Conservation (phyloP, 2,329 filamentous ascomycete species). For the Penicillium sp. region DNA sequence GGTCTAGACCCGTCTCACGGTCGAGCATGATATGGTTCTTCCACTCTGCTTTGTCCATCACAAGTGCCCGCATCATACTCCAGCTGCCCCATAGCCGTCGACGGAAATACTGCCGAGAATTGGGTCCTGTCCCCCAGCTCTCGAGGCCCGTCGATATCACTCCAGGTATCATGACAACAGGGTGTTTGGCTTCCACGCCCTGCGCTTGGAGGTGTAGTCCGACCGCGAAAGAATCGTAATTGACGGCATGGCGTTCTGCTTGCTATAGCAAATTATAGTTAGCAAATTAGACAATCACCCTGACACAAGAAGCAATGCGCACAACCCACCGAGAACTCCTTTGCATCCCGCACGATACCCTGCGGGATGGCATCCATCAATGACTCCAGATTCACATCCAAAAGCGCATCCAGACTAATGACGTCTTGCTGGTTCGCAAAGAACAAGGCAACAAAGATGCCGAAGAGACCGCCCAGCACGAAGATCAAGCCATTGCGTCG, state of each 20-base stretch:
- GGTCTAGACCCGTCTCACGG: constrained; percentile 82
- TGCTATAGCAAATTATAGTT: constrained; percentile 44
- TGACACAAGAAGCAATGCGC: constrained; percentile 1
- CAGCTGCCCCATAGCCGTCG: constrained; percentile 96
- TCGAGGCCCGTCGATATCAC: constrained; percentile 97
- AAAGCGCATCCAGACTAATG: constrained; percentile 70
- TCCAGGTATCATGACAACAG: constrained; percentile 93
- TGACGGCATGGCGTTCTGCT: constrained; percentile 78
- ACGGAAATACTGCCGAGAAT: constrained; percentile 83
- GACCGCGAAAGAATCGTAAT: constrained; percentile 90
- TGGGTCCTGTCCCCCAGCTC: constrained; percentile 86
- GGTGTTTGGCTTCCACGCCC: constrained; percentile 74
- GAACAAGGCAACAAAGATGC: constrained; percentile 79
- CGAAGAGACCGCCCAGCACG: constrained; percentile 79
- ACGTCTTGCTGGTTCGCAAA: constrained; percentile 86
- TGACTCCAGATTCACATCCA: constrained; percentile 71
- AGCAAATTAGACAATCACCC: no score
- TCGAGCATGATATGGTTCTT: constrained; percentile 97
- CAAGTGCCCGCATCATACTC: constrained; percentile 96
- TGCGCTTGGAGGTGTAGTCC: constrained; percentile 75
- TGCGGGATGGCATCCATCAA: constrained; percentile 83
- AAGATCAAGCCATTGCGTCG: constrained; percentile 78
- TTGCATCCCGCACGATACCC: constrained; percentile 76
- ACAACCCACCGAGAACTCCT: constrained; percentile 66
- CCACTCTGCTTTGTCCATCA: constrained; percentile 89